Percentiles rank a stretch among this genome's conserved stretches.
These are phyloP conservation scores for Aspergillus ochraceoroseus DNA, from an alignment of 2,329 filamentous ascomycete species.

Conservation along the genomic window DNA sequence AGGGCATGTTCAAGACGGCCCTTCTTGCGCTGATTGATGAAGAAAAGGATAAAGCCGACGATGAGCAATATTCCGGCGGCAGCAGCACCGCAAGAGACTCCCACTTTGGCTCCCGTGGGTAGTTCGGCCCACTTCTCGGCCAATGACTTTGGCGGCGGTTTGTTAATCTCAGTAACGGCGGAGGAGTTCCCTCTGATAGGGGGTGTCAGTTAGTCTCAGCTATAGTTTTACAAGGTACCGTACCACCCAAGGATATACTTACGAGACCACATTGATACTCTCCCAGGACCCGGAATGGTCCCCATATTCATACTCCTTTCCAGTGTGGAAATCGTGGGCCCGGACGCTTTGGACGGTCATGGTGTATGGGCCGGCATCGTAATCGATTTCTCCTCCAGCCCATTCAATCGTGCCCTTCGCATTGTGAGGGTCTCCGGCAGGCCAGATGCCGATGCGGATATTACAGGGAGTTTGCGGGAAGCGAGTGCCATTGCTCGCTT, in stretches of 20 bases:
- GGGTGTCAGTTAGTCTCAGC: too few relatives aligned
- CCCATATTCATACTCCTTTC: slow-evolving; percentile 62
- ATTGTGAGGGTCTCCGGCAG: slow-evolving; percentile 51
- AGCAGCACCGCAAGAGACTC: slow-evolving; percentile 41
- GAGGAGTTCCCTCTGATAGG: slow-evolving; percentile 59
- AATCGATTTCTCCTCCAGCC: slow-evolving; percentile 67
- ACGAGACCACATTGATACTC: slow-evolving; percentile 56
- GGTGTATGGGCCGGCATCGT: slow-evolving; percentile 60
- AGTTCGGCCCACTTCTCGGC: slow-evolving; percentile 45
- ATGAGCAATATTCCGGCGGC: slow-evolving; percentile 32
- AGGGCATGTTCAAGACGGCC: slow-evolving; percentile 48
- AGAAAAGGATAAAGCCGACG: slow-evolving; percentile 44
- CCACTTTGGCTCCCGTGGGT: slow-evolving; percentile 46
- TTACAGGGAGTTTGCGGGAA: slow-evolving; percentile 72
- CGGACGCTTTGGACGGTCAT: slow-evolving; percentile 65
- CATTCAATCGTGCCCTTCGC: slow-evolving; percentile 54
- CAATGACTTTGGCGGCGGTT: slow-evolving; percentile 33
- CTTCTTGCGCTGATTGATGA: slow-evolving; percentile 47
- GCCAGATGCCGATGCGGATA: slow-evolving; percentile 65
- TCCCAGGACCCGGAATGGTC: slow-evolving; percentile 59
- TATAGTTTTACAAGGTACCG: background rate
- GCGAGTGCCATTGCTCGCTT: slow-evolving; percentile 53
- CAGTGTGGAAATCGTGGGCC: slow-evolving; percentile 55
- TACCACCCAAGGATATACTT: slow-evolving; percentile 23
- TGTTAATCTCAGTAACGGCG: slow-evolving; percentile 42